phyloP scores from a whole-genome alignment of 306 rosid genomes.

The Pachyrhizus erosus region DNA sequence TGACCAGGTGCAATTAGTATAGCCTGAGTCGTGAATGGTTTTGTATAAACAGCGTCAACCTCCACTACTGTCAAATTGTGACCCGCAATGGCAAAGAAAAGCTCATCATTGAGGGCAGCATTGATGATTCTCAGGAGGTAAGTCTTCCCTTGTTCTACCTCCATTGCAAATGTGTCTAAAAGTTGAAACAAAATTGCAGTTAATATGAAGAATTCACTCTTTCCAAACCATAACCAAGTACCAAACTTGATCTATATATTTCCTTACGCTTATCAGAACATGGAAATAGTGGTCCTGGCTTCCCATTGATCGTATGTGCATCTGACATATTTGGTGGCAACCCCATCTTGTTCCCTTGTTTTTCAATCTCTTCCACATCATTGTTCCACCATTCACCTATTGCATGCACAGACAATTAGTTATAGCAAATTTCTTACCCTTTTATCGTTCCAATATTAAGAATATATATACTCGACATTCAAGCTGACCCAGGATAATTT shows the following conservation, averaged over 20 bases:
- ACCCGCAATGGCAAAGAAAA: slow-evolving; percentile 70
- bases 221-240: slow-evolving; percentile 3
- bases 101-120: slow-evolving; percentile 57
- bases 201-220: background rate
- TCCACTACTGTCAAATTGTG: slow-evolving; percentile 80
- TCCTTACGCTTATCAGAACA: slow-evolving; percentile 74
- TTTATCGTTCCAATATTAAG: background rate
- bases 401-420: slow-evolving; percentile 4
- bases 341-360: slow-evolving; percentile 66
- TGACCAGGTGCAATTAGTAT: slow-evolving; percentile 76
- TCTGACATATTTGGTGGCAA: slow-evolving; percentile 79
- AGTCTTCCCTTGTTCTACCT: slow-evolving; percentile 69
- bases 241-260: background rate
- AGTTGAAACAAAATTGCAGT: slow-evolving; percentile 13
- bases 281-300: slow-evolving; percentile 83
- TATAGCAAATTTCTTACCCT: background rate
- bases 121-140: slow-evolving; percentile 69
- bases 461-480: background rate
- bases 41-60: slow-evolving; percentile 81
- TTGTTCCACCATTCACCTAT: slow-evolving; percentile 79
- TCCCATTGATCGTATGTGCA: slow-evolving; percentile 81
- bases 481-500: slow-evolving; percentile 57
- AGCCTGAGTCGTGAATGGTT: slow-evolving; percentile 66
- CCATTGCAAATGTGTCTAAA: slow-evolving; percentile 72
- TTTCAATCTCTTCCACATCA: slow-evolving; percentile 72